These are phyloP conservation scores for Lodderomyces jiufengensis DNA, from an alignment of 1,139 yeast genomes.

Conservation along the genomic window DNA sequence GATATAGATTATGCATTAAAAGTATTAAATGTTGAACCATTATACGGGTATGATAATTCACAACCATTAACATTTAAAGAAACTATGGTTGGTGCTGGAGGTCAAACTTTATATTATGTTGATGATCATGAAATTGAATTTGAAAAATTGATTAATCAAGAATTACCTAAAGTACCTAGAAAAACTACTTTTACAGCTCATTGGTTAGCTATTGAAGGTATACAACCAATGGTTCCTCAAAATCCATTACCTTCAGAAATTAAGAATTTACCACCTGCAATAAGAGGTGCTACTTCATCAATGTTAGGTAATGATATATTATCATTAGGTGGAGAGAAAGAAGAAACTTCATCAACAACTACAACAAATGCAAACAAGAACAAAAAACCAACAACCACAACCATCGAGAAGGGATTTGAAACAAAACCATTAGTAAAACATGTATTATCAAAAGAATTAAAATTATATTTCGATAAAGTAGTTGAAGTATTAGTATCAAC, in stretches of 20 bases:
- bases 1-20: constrained; percentile 82
- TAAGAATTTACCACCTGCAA: constrained; percentile 59
- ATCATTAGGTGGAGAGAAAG: constrained; percentile 19
- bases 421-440: constrained; percentile 95
- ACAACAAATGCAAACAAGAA: neutral
- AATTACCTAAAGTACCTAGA: constrained; percentile 92
- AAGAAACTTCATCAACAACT: constrained; percentile 13
- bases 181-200: constrained; percentile 93
- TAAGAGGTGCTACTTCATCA: constrained; percentile 65
- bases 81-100: constrained; percentile 81
- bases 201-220: constrained; percentile 98
- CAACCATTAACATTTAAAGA: constrained; percentile 69
- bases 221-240: constrained; percentile 96
- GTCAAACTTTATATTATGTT: constrained; percentile 87
- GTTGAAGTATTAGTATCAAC: constrained; percentile 71
- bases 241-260: constrained; percentile 84
- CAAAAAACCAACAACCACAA: constrained; percentile 20
- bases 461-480: constrained; percentile 87
- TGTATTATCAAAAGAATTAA: constrained; percentile 89
- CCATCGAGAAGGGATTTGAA: constrained; percentile 59
- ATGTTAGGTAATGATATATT: constrained; percentile 42
- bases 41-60: constrained; percentile 69
- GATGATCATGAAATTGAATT: constrained; percentile 92
- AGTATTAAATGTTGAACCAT: constrained; percentile 84
- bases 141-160: constrained; percentile 89